Conservation (phyloP, 768 basidiomycete genomes). For the Kwoniella mangroviensis region DNA sequence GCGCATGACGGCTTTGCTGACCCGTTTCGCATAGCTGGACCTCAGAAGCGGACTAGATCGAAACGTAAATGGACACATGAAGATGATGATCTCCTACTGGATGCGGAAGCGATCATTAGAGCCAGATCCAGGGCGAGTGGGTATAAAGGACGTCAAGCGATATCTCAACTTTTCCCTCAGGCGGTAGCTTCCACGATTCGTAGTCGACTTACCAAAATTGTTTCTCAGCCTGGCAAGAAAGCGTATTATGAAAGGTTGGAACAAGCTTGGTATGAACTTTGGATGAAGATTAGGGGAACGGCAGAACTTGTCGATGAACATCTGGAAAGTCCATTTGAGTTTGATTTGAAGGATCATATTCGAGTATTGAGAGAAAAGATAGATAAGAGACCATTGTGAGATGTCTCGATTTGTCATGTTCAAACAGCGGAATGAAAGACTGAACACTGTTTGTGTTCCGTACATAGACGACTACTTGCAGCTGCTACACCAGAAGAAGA, state of each 20-base stretch:
- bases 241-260: conserved; percentile 78
- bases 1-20: too few relatives aligned
- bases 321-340: conserved; percentile 69
- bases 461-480: conserved; percentile 13
- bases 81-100: conserved; percentile 85
- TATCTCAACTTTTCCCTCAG: conserved; percentile 78
- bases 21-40: neutral
- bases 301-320: conserved; percentile 72
- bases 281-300: conserved; percentile 73
- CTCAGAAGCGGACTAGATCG: neutral
- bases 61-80: conserved; percentile 73
- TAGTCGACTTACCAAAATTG: conserved; percentile 63
- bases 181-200: conserved; percentile 25
- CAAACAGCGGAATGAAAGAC: conserved; percentile 68
- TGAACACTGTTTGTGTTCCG: conserved; percentile 59
- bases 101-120: conserved; percentile 79
- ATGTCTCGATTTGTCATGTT: conserved; percentile 26
- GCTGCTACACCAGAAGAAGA: conserved; percentile 26
- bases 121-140: conserved; percentile 69
- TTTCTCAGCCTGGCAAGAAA: conserved; percentile 69
- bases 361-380: conserved; percentile 78
- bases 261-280: conserved; percentile 78
- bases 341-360: conserved; percentile 79
- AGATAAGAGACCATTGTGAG: conserved; percentile 85
- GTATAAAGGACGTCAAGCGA: conserved; percentile 70